Conservation (phyloP, 2,329 filamentous ascomycete genomes). For the Trichophyton schoenleinii region DNA sequence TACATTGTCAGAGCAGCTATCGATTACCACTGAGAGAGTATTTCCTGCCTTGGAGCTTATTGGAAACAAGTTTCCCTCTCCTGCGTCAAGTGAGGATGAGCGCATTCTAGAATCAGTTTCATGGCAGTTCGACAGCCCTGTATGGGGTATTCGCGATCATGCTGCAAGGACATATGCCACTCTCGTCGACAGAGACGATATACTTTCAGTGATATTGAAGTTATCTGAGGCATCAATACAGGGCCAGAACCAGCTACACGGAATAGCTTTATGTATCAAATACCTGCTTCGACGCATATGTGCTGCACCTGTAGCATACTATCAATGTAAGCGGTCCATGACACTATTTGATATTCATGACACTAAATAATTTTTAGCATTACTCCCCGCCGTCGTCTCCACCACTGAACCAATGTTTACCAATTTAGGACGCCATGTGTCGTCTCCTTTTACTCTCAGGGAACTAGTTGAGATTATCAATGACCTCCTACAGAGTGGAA, state of each 20-base stretch:
- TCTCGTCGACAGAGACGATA: conserved; percentile 23
- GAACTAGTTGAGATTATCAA: conserved; percentile 28
- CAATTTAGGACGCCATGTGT: conserved; percentile 19
- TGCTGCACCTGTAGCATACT: conserved; percentile 22
- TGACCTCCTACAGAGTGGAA: conserved; percentile 24
- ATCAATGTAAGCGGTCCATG: conserved; percentile 20
- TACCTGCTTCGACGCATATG: conserved; percentile 28
- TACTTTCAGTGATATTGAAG: conserved; percentile 20
- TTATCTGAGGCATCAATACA: conserved; percentile 15
- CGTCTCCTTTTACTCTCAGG: conserved; percentile 26
- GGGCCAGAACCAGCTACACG: conserved; percentile 30
- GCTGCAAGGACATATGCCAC: conserved; percentile 34
- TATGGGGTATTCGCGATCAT: conserved; percentile 37
- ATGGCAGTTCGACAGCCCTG: conserved; percentile 30
- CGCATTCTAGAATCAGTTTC: conserved; percentile 24
- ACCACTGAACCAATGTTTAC: conserved; percentile 19
- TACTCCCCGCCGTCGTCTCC: conserved; percentile 12
- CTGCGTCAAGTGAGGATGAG: conserved; percentile 22
- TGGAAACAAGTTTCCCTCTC: conserved; percentile 30
- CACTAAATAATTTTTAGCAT: conserved; percentile 5
- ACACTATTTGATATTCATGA: conserved; percentile 9
- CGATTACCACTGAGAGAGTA: conserved; percentile 30
- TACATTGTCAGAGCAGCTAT: conserved; percentile 10
- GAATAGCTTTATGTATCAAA: conserved; percentile 28
- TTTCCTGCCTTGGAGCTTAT: conserved; percentile 37